Evolutionary conservation across 192 early-diverging fungal genomes (phyloP).

Genomic region (Coemansia sp.): DNA sequence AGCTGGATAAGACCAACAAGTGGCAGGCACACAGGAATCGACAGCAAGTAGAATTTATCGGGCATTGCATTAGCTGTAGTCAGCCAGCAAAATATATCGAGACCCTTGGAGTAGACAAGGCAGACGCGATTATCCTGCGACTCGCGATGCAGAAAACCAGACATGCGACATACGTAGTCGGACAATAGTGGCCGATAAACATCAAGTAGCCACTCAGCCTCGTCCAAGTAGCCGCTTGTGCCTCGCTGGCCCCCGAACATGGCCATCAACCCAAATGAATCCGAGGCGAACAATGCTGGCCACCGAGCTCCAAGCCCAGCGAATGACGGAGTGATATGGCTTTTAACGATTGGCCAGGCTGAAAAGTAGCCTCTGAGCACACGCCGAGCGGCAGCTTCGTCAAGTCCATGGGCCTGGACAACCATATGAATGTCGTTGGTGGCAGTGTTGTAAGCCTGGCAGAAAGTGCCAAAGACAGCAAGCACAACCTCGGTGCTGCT

Average conservation of each 20-base stretch:
- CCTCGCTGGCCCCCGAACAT: conserved; percentile 96
- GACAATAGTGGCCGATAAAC: conserved; percentile 72
- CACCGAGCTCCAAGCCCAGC: not conserved
- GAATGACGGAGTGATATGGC: not conserved
- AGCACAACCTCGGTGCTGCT: conserved; percentile 1
- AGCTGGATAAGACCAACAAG: conserved; percentile 88
- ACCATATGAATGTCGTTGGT: conserved; percentile 16
- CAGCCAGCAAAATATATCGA: conserved; percentile 82
- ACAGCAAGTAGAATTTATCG: conserved; percentile 65
- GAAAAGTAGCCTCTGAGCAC: conserved; percentile 27
- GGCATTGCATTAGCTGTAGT: conserved; percentile 66
- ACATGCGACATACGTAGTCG: conserved; percentile 71
- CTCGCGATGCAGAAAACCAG: conserved; percentile 60
- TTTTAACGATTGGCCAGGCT: conserved; percentile 11
- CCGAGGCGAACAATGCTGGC: conserved; percentile 39
- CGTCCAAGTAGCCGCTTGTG: conserved; percentile 80
- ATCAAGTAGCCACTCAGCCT: conserved; percentile 68
- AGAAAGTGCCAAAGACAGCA: conserved; percentile 7
- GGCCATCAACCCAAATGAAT: conserved; percentile 63
- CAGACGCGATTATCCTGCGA: conserved; percentile 56
- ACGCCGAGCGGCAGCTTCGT: conserved; percentile 5
- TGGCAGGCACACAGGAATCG: conserved; percentile 77
- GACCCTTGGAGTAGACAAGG: conserved; percentile 60
- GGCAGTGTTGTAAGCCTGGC: not conserved
- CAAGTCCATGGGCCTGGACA: conserved; percentile 8